These are phyloP conservation scores for Lojkania enalia DNA, from an alignment of 2,329 filamentous ascomycete genomes.

Conservation along the genomic window DNA sequence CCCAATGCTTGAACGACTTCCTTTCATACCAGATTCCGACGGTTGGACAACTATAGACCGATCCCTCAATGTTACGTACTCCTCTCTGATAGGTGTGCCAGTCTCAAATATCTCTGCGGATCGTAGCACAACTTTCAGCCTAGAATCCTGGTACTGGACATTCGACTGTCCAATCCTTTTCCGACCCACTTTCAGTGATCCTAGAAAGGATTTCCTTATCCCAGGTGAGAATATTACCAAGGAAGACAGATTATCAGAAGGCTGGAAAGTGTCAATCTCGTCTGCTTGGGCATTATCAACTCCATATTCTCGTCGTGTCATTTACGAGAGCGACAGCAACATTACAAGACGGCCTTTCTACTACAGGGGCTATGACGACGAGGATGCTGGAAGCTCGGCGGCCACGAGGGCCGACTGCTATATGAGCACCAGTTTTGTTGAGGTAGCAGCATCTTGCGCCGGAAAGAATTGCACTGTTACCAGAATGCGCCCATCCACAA, in stretches of 20 bases:
- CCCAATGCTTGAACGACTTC: slow-evolving; percentile 15
- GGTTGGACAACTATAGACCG: slow-evolving; percentile 9
- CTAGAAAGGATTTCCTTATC: background rate
- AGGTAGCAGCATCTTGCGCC: slow-evolving; percentile 12
- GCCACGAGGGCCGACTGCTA: slow-evolving; percentile 11
- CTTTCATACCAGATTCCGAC: slow-evolving; percentile 4
- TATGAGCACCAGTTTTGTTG: slow-evolving; percentile 16
- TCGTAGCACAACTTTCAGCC: slow-evolving; percentile 12
- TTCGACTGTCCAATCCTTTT: slow-evolving; percentile 12
- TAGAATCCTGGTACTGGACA: slow-evolving; percentile 17
- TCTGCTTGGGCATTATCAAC: background rate
- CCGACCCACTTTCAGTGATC: background rate
- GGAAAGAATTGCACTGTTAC: slow-evolving; percentile 10
- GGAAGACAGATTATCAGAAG: background rate
- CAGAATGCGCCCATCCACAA: slow-evolving; percentile 12
- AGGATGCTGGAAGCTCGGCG: slow-evolving; percentile 2
- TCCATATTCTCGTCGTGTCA: background rate
- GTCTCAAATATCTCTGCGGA: slow-evolving; percentile 4
- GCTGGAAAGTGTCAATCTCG: background rate
- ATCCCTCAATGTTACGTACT: slow-evolving; percentile 6
- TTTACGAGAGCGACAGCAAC: slow-evolving; percentile 5
- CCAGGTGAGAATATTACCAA: background rate
- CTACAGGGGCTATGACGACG: slow-evolving; percentile 11
- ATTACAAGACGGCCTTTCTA: slow-evolving; percentile 8
- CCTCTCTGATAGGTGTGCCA: slow-evolving; percentile 15